A percentile compares a stretch with the other conserved stretches of the same genome.
Evolutionary conservation across 257 asterid genomes (phyloP).

Genomic region (Cordia subcordata): DNA sequence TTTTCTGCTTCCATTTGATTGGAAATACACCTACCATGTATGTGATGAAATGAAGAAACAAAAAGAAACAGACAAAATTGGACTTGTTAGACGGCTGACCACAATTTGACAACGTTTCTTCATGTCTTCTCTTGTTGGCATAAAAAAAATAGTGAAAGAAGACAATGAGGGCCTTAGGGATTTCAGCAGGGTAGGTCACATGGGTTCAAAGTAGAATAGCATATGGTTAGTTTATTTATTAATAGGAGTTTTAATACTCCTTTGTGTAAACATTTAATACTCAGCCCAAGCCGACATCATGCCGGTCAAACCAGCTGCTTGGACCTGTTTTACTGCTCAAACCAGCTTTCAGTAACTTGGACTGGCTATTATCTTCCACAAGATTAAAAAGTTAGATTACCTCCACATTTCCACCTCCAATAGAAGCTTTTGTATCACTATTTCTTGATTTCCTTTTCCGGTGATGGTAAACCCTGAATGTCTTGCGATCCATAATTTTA

Average conservation of each 20-base stretch:
- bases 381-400: constrained; percentile 20
- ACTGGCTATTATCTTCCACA: neutral
- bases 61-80: neutral
- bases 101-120: neutral
- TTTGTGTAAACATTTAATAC: neutral
- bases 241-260: too few relatives aligned
- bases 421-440: constrained; percentile 10
- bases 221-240: too few relatives aligned
- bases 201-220: too few relatives aligned
- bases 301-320: neutral
- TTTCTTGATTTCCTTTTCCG: constrained; percentile 24
- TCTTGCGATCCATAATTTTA: constrained; percentile 13
- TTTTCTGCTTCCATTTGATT: neutral
- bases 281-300: neutral
- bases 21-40: neutral
- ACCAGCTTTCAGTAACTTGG: neutral
- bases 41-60: neutral
- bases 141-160: neutral
- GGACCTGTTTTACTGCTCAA: neutral
- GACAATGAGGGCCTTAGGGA: too few relatives aligned
- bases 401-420: constrained; percentile 14
- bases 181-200: too few relatives aligned
- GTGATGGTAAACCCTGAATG: constrained; percentile 17
- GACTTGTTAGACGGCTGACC: neutral
- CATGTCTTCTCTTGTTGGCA: neutral